Conservation (phyloP, 2,329 filamentous ascomycete genomes). For the Calonectria crousiana region DNA sequence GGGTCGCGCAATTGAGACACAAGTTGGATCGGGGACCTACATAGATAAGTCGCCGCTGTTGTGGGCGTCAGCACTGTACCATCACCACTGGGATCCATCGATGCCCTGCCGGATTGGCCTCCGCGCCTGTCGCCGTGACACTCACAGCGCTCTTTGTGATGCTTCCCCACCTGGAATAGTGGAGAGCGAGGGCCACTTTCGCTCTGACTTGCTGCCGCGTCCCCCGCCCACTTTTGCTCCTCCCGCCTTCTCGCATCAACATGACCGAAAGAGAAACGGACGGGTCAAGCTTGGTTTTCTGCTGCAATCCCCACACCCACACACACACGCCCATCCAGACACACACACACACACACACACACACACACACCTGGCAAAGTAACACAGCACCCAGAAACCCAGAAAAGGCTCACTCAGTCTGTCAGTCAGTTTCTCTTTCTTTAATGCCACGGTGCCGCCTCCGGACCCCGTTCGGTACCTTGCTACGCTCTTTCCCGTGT, state of each 20-base stretch:
- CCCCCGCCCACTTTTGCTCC: slow-evolving; percentile 13
- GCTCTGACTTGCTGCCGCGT: slow-evolving; percentile 11
- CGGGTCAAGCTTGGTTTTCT: not conserved
- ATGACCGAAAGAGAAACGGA: slow-evolving; percentile 21
- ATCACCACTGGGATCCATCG: not conserved
- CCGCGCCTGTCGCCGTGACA: not conserved
- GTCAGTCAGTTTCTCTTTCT: slow-evolving; percentile 20
- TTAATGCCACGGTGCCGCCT: slow-evolving; percentile 40
- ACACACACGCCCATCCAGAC: not conserved
- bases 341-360: not conserved
- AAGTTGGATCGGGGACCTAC: not conserved
- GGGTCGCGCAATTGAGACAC: slow-evolving; percentile 3
- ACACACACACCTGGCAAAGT: not conserved
- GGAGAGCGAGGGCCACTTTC: not conserved
- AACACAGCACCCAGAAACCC: not conserved
- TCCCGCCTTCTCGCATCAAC: slow-evolving; percentile 24
- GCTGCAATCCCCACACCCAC: not conserved
- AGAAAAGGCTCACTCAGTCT: not conserved
- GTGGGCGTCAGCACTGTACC: not conserved
- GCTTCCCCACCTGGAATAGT: slow-evolving; percentile 6
- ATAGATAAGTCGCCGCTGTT: not conserved
- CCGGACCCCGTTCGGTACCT: slow-evolving; percentile 35
- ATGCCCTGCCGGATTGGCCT: not conserved
- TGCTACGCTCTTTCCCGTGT: slow-evolving; percentile 26
- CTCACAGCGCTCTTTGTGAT: slow-evolving; percentile 5